These are phyloP conservation scores for Populus hybrid DNA, from an alignment of 441 rosid species.

Conservation along the genomic window DNA sequence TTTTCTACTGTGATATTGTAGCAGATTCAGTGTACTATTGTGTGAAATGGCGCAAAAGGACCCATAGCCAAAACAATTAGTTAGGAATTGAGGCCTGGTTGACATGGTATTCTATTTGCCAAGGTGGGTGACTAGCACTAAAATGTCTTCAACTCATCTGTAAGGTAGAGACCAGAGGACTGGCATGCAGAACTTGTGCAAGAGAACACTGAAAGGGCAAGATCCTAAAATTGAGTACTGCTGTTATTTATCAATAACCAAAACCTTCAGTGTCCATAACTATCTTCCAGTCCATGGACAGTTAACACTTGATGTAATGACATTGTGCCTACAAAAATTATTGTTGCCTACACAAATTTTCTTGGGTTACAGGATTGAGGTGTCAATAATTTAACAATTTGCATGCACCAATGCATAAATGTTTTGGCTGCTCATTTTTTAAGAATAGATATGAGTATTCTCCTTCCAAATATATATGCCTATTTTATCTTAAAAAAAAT, in stretches of 20 bases:
- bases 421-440: neutral
- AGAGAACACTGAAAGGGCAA: neutral
- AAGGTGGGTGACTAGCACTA: neutral
- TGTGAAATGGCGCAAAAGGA: neutral
- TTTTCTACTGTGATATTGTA: neutral
- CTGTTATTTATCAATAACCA: neutral
- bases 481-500: neutral
- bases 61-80: neutral
- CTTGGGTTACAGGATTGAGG: neutral
- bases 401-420: neutral
- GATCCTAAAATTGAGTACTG: neutral
- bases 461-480: neutral
- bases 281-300: neutral
- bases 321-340: neutral
- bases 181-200: neutral
- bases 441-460: neutral
- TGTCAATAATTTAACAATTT: neutral
- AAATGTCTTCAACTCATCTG: neutral
- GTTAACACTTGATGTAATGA: neutral
- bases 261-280: too few species aligned
- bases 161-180: neutral
- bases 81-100: neutral
- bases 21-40: neutral
- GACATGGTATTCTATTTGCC: neutral
- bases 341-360: neutral